Conservation (phyloP, 805 yeast species). For the Teunomyces funiuensis region DNA sequence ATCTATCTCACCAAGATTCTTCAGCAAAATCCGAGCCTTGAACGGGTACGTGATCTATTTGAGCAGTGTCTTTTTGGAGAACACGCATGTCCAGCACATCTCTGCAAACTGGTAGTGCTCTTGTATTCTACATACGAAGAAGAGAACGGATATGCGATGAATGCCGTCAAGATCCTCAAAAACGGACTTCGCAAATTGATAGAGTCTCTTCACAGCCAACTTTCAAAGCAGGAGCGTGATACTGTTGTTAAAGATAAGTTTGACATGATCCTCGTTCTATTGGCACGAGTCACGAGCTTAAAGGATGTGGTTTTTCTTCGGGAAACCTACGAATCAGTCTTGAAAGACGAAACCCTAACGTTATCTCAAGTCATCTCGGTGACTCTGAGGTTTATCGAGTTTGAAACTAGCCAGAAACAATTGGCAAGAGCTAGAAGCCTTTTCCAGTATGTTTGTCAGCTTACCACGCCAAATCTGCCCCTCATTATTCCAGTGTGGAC, state of each 20-base stretch:
- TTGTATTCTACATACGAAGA: conserved; percentile 66
- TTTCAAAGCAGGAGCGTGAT: conserved; percentile 12
- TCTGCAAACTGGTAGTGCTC: conserved; percentile 50
- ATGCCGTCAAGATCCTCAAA: conserved; percentile 35
- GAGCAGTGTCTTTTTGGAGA: conserved; percentile 55
- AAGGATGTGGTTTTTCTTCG: conserved; percentile 20
- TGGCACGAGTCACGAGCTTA: conserved; percentile 3
- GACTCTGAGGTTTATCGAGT: conserved; percentile 51
- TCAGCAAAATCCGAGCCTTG: conserved; percentile 15
- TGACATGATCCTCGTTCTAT: conserved; percentile 17
- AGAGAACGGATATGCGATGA: conserved; percentile 48
- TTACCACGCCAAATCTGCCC: conserved; percentile 20
- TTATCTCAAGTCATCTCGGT: conserved; percentile 42
- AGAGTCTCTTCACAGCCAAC: conserved; percentile 1
- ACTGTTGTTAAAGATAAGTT: conserved; percentile 22
- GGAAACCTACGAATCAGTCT: conserved; percentile 45
- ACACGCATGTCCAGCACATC: conserved; percentile 41
- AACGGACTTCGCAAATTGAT: conserved; percentile 15
- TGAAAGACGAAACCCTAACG: conserved; percentile 43
- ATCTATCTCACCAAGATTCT: conserved; percentile 59
- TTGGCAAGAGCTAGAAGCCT: conserved; percentile 62
- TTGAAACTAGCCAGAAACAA: conserved; percentile 58
- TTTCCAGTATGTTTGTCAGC: conserved; percentile 38
- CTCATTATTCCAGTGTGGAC: conserved; percentile 46
- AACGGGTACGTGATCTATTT: conserved; percentile 63